These are phyloP conservation scores for Aspergillus nomiae DNA, from an alignment of 2,329 filamentous ascomycete species.

Conservation along the genomic window DNA sequence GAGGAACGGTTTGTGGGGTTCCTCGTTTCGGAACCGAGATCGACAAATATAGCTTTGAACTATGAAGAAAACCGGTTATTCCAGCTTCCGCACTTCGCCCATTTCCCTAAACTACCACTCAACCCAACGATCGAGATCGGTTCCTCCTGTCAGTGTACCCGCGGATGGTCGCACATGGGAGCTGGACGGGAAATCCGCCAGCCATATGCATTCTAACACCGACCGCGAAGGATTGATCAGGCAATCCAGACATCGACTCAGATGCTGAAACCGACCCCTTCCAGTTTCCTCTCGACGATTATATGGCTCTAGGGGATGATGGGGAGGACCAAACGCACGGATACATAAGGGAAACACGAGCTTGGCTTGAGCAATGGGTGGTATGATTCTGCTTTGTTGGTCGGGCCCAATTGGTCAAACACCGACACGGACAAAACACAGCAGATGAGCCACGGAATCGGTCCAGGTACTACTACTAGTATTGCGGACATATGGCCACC, in stretches of 20 bases:
- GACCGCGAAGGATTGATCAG: neutral
- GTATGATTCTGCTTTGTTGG: neutral
- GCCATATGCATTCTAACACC: neutral
- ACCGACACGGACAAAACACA: neutral
- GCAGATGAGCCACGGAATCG: neutral
- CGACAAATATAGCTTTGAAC: neutral
- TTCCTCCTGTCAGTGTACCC: neutral
- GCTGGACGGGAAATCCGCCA: neutral
- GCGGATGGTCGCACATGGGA: neutral
- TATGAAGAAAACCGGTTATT: neutral
- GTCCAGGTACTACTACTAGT: neutral
- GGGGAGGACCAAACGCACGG: neutral
- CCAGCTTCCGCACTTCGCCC: slow-evolving; percentile 8
- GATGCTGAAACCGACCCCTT: neutral
- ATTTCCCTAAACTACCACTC: neutral
- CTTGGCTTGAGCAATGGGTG: neutral
- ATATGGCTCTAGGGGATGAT: neutral
- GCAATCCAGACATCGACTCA: neutral
- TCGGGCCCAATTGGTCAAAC: neutral
- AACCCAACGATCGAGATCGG: neutral
- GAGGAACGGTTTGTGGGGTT: slow-evolving; percentile 2
- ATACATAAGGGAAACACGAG: neutral
- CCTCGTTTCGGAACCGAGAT: slow-evolving; percentile 9
- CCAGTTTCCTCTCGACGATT: neutral
- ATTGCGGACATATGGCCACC: neutral